Evolutionary conservation across 192 early-diverging fungal genomes (phyloP).

Genomic region (Linnemannia hyalina): DNA sequence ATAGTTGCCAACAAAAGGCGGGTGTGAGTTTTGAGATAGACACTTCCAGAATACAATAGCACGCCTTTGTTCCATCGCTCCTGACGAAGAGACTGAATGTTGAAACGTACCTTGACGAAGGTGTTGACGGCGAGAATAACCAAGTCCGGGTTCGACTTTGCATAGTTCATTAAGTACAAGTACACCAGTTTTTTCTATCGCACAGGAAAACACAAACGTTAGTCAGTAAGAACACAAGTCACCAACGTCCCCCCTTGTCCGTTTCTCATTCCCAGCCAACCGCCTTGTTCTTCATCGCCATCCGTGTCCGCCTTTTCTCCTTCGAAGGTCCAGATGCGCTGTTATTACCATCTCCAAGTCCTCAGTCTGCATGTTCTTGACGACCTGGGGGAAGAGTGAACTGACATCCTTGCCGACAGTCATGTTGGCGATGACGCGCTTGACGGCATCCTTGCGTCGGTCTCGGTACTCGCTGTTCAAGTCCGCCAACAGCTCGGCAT

Average conservation of each 20-base stretch:
- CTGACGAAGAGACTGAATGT: neutral
- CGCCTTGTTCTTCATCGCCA: neutral
- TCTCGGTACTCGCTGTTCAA: conserved; percentile 97
- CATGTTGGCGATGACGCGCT: conserved; percentile 99
- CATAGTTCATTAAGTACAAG: conserved; percentile 97
- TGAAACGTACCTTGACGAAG: conserved; percentile 84
- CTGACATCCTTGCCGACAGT: conserved; percentile 98
- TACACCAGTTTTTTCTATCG: conserved; percentile 94
- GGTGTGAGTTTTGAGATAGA: neutral
- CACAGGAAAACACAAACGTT: neutral
- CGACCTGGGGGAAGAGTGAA: conserved; percentile 94
- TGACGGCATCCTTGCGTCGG: conserved; percentile 94
- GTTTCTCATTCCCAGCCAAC: neutral
- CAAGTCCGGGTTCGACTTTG: conserved; percentile 93
- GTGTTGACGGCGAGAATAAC: conserved; percentile 96
- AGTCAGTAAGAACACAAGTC: neutral
- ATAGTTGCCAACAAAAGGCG: neutral
- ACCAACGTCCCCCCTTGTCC: too few relatives aligned
- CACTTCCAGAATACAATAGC: neutral
- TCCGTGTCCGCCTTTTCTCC: neutral
- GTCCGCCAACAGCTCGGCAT: conserved; percentile 95
- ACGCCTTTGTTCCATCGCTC: neutral
- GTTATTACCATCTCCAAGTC: conserved; percentile 77
- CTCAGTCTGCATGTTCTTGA: conserved; percentile 99
- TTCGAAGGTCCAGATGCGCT: neutral